Evolutionary conservation across 805 yeast species (phyloP).

Genomic region (Metschnikowia peoriensis): DNA sequence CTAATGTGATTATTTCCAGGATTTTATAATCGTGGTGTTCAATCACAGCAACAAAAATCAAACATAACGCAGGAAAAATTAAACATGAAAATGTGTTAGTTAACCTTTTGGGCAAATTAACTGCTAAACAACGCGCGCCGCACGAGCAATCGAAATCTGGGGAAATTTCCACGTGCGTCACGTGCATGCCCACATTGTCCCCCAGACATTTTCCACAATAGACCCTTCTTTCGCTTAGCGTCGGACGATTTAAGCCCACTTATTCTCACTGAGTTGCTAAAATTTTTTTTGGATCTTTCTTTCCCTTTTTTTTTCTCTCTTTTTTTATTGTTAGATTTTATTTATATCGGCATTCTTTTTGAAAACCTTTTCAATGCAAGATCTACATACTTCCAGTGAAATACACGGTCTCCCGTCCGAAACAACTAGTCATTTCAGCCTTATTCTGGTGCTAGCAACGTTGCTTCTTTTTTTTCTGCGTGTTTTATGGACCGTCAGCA

Average conservation of each 20-base stretch:
- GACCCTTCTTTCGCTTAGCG: not conserved
- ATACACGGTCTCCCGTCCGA: not conserved
- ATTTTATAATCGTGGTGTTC: too few relatives aligned
- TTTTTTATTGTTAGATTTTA: not conserved
- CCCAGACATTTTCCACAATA: not conserved
- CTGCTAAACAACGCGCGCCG: not conserved
- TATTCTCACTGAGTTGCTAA: too few relatives aligned
- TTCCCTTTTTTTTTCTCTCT: not conserved
- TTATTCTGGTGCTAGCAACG: slow-evolving; percentile 3
- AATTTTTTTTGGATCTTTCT: too few relatives aligned
- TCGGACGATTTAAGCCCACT: not conserved
- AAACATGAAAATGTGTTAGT: not conserved
- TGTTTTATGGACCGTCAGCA: slow-evolving; percentile 19
- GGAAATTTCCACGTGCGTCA: slow-evolving; percentile 1
- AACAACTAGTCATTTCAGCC: slow-evolving; percentile 1
- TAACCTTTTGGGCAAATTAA: too few relatives aligned
- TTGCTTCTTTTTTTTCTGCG: slow-evolving; percentile 19
- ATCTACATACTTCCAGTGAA: not conserved
- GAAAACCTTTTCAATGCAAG: not conserved
- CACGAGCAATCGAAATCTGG: slow-evolving; percentile 2
- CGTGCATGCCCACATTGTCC: slow-evolving; percentile 2
- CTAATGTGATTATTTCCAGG: too few relatives aligned
- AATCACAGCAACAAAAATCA: too few relatives aligned
- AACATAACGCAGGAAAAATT: not conserved
- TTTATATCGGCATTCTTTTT: not conserved